Conservation (phyloP, 768 basidiomycete genomes). For the Naganishia vaughanmartiniae region DNA sequence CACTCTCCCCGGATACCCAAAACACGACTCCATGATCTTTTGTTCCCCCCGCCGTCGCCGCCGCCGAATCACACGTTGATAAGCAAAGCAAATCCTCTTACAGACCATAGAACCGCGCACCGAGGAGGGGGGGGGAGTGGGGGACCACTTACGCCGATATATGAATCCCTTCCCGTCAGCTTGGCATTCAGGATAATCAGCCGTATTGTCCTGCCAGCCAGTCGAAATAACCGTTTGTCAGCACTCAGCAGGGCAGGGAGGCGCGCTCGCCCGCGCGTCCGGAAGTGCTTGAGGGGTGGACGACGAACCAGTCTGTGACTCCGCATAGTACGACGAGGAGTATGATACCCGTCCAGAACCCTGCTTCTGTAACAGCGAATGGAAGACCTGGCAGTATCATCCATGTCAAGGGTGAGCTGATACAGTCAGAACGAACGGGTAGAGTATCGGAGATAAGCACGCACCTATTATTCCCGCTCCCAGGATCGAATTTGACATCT, state of each 20-base stretch:
- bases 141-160: conserved; percentile 64
- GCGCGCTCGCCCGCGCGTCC: neutral
- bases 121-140: neutral
- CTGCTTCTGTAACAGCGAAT: conserved; percentile 90
- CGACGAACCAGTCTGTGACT: conserved; percentile 61
- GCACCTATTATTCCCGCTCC: conserved; percentile 69
- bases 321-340: conserved; percentile 74
- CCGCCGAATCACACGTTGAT: too few relatives aligned
- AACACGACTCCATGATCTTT: conserved; percentile 85
- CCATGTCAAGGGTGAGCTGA: neutral
- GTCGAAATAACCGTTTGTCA: neutral
- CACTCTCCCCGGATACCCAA: conserved; percentile 83
- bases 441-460: conserved; percentile 9
- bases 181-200: conserved; percentile 95
- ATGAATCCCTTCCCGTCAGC: conserved; percentile 83
- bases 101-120: neutral
- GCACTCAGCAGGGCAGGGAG: too few relatives aligned
- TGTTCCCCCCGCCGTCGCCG: conserved; percentile 9
- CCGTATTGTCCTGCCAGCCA: conserved; percentile 80
- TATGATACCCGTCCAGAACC: conserved; percentile 82
- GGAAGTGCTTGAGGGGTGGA: neutral
- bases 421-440: neutral
- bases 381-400: conserved; percentile 65
- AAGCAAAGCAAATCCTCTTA: too few relatives aligned
- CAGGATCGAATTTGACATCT: conserved; percentile 95